These are phyloP conservation scores for Phytopythium mirpurense DNA, from an alignment of 352 stramenopile genomes.

Conservation along the genomic window DNA sequence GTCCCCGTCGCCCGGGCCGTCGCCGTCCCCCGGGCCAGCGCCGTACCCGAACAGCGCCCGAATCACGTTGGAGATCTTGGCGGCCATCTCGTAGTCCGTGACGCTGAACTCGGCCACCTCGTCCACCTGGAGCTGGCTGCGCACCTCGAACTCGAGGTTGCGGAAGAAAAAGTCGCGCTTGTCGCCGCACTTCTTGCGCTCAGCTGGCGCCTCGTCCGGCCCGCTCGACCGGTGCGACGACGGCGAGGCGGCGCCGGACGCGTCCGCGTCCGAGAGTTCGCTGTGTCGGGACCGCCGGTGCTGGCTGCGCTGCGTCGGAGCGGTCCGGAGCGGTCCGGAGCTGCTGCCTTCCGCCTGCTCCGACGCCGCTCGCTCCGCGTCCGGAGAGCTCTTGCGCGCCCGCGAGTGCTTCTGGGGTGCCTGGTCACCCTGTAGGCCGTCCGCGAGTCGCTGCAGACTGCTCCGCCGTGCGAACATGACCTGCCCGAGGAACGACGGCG, in stretches of 20 bases:
- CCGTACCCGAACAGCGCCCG: slow-evolving; percentile 30
- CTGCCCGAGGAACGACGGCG: slow-evolving; percentile 28
- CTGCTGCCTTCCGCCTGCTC: too few relatives aligned
- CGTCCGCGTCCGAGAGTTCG: neutral
- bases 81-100: slow-evolving; percentile 75
- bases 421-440: slow-evolving; percentile 35
- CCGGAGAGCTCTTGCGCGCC: neutral
- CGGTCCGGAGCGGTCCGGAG: neutral
- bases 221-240: slow-evolving; percentile 1
- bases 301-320: slow-evolving; percentile 3
- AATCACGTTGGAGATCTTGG: slow-evolving; percentile 65
- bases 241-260: slow-evolving; percentile 16
- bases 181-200: slow-evolving; percentile 54
- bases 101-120: slow-evolving; percentile 75
- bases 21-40: slow-evolving; percentile 7
- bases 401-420: neutral
- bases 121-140: slow-evolving; percentile 67
- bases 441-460: slow-evolving; percentile 53
- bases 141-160: slow-evolving; percentile 61
- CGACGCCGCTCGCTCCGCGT: neutral
- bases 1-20: slow-evolving; percentile 1
- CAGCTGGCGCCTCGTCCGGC: neutral
- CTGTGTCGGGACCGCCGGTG: slow-evolving; percentile 5
- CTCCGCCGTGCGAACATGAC: slow-evolving; percentile 33
- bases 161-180: slow-evolving; percentile 86